phyloP scores from a whole-genome alignment of 768 basidiomycete genomes.

The Leccinum variicolor region DNA sequence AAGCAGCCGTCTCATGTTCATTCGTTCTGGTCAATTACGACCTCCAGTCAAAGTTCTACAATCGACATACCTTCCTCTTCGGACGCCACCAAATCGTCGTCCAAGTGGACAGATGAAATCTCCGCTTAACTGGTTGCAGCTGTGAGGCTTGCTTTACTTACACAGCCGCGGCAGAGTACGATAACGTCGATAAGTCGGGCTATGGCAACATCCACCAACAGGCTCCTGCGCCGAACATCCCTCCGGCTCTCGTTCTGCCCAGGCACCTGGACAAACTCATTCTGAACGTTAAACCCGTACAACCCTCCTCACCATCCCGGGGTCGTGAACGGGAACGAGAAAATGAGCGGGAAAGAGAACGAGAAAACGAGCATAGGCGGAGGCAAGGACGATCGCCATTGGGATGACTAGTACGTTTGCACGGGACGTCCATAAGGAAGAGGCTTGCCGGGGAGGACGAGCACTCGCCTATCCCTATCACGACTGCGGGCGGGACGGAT shows the following conservation, averaged over 20 bases:
- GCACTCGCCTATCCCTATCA: slow-evolving; percentile 34
- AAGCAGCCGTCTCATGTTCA: slow-evolving; percentile 30
- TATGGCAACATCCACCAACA: slow-evolving; percentile 34
- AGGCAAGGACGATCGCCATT: slow-evolving; percentile 31
- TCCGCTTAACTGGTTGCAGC: slow-evolving; percentile 77
- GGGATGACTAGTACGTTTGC: slow-evolving; percentile 35
- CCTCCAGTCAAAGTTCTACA: slow-evolving; percentile 31
- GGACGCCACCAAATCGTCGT: slow-evolving; percentile 28
- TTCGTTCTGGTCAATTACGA: slow-evolving; percentile 44
- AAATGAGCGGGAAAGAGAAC: slow-evolving; percentile 33
- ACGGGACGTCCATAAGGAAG: slow-evolving; percentile 25
- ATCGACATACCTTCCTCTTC: slow-evolving; percentile 24
- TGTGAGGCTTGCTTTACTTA: slow-evolving; percentile 69
- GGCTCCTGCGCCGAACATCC: slow-evolving; percentile 72
- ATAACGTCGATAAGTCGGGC: slow-evolving; percentile 31
- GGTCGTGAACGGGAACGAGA: slow-evolving; percentile 35
- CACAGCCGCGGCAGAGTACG: slow-evolving; percentile 29
- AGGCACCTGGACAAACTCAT: slow-evolving; percentile 93
- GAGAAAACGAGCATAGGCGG: slow-evolving; percentile 30
- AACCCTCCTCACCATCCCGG: slow-evolving; percentile 28
- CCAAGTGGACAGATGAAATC: slow-evolving; percentile 73
- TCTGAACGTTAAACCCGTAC: slow-evolving; percentile 53
- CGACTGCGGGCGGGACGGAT: slow-evolving; percentile 39
- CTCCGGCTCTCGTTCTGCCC: slow-evolving; percentile 84
- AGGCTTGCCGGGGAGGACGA: slow-evolving; percentile 10